These are phyloP conservation scores for Scleromitrula shiraiana DNA, from an alignment of 2,329 filamentous ascomycete genomes.

Conservation along the genomic window DNA sequence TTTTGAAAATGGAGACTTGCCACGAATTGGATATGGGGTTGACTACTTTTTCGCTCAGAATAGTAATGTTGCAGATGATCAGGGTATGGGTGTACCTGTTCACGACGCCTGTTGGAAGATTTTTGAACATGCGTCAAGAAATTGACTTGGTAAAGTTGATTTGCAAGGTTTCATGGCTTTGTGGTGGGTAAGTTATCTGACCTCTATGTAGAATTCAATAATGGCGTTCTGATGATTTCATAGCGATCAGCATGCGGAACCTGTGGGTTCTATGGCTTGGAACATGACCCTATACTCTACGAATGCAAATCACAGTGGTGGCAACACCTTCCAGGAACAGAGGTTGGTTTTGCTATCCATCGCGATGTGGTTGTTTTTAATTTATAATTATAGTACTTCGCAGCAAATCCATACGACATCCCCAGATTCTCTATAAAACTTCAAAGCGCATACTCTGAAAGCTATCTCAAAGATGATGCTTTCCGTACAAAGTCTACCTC, in stretches of 20 bases:
- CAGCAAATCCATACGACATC: conserved; percentile 11
- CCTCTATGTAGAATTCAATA: not conserved
- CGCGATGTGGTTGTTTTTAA: not conserved
- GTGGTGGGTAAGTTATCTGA: conserved; percentile 5
- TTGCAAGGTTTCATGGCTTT: conserved; percentile 12
- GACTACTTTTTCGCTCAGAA: conserved; percentile 2
- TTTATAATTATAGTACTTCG: conserved; percentile 4
- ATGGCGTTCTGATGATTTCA: not conserved
- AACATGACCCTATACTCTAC: conserved; percentile 1
- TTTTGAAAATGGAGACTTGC: not conserved
- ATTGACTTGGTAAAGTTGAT: conserved; percentile 12
- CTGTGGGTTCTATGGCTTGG: conserved; percentile 11
- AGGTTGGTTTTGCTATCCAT: not conserved
- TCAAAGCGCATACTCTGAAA: not conserved
- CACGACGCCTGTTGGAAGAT: conserved; percentile 16
- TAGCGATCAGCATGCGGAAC: conserved; percentile 7
- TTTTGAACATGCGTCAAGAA: conserved; percentile 11
- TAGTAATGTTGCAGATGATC: not conserved
- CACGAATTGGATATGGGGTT: conserved; percentile 1
- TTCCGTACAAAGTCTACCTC: too few species aligned
- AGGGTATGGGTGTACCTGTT: conserved; percentile 3
- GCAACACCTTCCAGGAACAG: conserved; percentile 10
- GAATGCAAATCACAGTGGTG: conserved; percentile 6
- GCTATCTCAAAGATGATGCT: not conserved
- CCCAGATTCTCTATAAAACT: conserved; percentile 7